Base-by-base conservation (phyloP, 2,329 filamentous ascomycete genomes). In the Rutstroemia sp. region DNA sequence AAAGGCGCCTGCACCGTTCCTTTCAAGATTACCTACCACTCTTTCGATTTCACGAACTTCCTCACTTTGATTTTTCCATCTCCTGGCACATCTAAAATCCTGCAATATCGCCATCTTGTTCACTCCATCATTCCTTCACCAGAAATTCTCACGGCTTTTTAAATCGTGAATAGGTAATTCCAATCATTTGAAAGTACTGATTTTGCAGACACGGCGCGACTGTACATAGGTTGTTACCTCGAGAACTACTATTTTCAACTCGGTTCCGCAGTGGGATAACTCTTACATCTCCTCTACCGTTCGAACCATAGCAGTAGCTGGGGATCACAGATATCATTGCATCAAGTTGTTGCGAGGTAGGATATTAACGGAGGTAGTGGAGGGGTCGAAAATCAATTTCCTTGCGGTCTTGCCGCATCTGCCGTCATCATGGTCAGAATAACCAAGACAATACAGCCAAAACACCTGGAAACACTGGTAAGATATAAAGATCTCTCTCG, bases 401-500 rank as follows among this genome's bases (percentile, higher is more conserved):
- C 56, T 58, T 60, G 81, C 80, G 80, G 81, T 80, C 72, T 71
- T 74, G 79, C 82, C 81, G 81, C 81, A 71, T 71, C 70, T 68
- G 70, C 69, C 69, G 72, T 76, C 77, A 83, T 64, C 67, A 87
- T 87, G 84, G 83, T 80, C 69, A 85, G 82, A 74, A 86, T 87
- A 67, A 82, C 78, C 57, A 87, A 86, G 75, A 73, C 76, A 63
- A 82, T 86, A 74, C 82, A 84, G 73, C 69, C 77, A 58, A 86
- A 86, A 75, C 83, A 87, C 70, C 78, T 76, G 73, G 83, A 86
- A 73, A 85, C 81, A 30, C 68, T 85, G 77, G 83, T 87, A 74
- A 71, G 79, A 70, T 45, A 44, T 19, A 17, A 38, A 44, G 34
- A n/a, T 45, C 30, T n/a, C 10, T 48, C 23, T 34, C 5, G 45